Conservation (phyloP, 2,329 filamentous ascomycete genomes). For the Simplicillium sp. region DNA sequence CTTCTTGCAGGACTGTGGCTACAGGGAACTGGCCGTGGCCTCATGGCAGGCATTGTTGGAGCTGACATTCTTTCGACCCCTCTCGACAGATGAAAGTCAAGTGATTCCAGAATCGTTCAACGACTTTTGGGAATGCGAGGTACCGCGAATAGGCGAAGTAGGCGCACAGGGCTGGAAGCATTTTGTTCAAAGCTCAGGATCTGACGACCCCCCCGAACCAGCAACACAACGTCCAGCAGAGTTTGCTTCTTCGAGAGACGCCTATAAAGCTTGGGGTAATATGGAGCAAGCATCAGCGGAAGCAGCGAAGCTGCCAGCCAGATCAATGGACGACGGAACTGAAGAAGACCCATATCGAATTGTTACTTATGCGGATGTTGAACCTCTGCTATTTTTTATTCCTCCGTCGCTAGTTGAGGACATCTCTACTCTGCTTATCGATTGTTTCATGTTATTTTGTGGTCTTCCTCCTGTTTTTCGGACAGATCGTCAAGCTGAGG, state of each 20-base stretch:
- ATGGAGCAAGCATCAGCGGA: constrained; percentile 42
- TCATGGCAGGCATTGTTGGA: constrained; percentile 81
- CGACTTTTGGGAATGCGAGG: constrained; percentile 83
- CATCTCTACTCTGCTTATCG: constrained; percentile 42
- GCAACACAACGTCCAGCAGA: constrained; percentile 6
- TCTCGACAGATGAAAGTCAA: constrained; percentile 12
- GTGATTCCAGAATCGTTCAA: constrained; percentile 39
- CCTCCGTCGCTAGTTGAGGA: constrained; percentile 24
- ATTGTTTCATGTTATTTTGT: constrained; percentile 63
- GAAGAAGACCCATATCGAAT: constrained; percentile 79
- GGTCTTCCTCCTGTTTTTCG: constrained; percentile 44
- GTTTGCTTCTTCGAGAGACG: constrained; percentile 24
- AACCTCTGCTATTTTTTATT: constrained; percentile 48
- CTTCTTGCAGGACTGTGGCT: constrained; percentile 70
- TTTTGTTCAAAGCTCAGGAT: constrained; percentile 28
- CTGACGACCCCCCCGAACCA: constrained; percentile 31
- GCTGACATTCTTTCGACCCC: constrained; percentile 53
- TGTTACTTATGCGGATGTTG: constrained; percentile 70
- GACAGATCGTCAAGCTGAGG: constrained; percentile 16
- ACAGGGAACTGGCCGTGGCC: constrained; percentile 64
- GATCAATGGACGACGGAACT: constrained; percentile 62
- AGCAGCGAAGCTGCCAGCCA: constrained; percentile 53
- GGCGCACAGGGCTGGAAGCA: constrained; percentile 60
- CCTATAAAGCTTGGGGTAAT: constrained; percentile 40
- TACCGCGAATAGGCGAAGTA: constrained; percentile 66